Percentiles rank a stretch among this genome's conserved stretches.
Evolutionary conservation across 2,329 filamentous ascomycete genomes (phyloP).

Genomic region (Fonsecaea nubica): DNA sequence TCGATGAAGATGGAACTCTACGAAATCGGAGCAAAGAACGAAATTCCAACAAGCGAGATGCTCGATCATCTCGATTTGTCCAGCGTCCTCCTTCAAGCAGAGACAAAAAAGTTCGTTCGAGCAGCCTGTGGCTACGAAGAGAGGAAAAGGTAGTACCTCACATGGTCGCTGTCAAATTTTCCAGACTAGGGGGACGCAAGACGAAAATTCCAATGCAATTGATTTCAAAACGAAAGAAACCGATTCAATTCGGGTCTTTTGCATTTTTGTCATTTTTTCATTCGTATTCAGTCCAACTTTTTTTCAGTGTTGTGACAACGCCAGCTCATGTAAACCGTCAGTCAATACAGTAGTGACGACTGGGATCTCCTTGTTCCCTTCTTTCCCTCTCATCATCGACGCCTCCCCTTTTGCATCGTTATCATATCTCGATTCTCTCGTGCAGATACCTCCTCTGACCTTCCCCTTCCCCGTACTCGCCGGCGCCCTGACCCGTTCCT

Average conservation of each 20-base stretch:
- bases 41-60: not conserved
- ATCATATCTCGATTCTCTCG: slow-evolving; percentile 51
- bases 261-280: not conserved
- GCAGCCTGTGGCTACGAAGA: not conserved
- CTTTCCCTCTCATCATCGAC: not conserved
- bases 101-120: not conserved
- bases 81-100: not conserved
- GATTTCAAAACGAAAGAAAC: not conserved
- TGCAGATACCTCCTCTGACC: slow-evolving; percentile 65
- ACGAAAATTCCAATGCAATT: slow-evolving; percentile 5
- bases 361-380: not conserved
- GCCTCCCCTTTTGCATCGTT: not conserved
- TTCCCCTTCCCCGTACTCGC: slow-evolving; percentile 66
- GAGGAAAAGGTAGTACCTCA: not conserved
- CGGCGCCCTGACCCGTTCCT: slow-evolving; percentile 81
- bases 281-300: not conserved
- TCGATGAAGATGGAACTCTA: not conserved
- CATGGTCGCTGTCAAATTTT: not conserved
- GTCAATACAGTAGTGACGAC: not conserved
- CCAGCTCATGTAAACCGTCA: not conserved
- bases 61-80: not conserved
- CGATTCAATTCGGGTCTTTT: not conserved
- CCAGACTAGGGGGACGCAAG: not conserved
- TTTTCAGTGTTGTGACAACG: too few relatives aligned
- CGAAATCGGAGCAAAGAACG: not conserved